phyloP scores from a whole-genome alignment of 2,329 filamentous ascomycete species.

The Rutstroemia sp. region DNA sequence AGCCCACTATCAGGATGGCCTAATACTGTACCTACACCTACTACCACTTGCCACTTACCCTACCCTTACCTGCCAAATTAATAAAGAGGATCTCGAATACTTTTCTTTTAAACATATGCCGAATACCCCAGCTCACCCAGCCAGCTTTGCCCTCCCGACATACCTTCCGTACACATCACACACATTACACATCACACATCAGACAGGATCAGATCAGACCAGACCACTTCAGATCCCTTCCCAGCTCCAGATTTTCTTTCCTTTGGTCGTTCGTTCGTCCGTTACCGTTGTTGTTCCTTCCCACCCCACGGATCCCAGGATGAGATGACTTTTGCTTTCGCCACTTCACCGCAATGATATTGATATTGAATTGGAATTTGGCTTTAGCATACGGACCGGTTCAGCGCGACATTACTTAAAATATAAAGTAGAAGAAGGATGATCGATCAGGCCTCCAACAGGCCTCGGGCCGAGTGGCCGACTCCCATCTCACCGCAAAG shows the following conservation, averaged over 20 bases:
- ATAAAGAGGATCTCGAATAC: not conserved
- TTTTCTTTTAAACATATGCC: not conserved
- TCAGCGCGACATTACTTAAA: not conserved
- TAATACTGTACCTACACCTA: not conserved
- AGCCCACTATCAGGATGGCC: not conserved
- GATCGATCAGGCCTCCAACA: slow-evolving; percentile 1
- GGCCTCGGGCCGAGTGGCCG: slow-evolving; percentile 8
- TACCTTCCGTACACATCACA: no score
- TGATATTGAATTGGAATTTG: slow-evolving; percentile 4
- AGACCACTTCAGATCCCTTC: no score
- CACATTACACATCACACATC: no score
- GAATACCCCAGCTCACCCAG: no score
- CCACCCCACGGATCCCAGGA: not conserved
- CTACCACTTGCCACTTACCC: no score
- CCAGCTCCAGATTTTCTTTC: no score
- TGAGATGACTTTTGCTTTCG: slow-evolving; percentile 3
- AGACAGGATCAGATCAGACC: no score
- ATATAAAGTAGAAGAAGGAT: not conserved
- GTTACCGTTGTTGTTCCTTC: not conserved
- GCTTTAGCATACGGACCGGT: not conserved
- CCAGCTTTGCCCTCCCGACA: no score
- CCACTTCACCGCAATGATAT: slow-evolving; percentile 5
- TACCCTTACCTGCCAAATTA: not conserved
- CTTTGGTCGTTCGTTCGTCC: no score
- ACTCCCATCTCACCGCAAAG: slow-evolving; percentile 2